Percentiles rank a stretch among this genome's conserved stretches.
phyloP scores from a whole-genome alignment of 2,329 filamentous ascomycete genomes.

The Apiospora kogelbergensis region DNA sequence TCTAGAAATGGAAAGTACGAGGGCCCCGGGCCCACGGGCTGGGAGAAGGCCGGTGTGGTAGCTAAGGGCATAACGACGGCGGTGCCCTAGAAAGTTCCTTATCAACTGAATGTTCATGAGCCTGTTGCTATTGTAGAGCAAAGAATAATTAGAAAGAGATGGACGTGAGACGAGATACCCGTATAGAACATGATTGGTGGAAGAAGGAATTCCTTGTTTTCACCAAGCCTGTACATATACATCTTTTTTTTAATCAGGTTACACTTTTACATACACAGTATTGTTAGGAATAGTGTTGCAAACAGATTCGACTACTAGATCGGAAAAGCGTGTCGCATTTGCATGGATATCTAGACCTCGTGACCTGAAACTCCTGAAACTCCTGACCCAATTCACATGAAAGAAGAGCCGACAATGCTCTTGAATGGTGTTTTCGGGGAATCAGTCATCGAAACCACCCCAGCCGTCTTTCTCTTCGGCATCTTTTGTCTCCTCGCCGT shows the following conservation, averaged over 20 bases:
- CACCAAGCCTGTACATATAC: slow-evolving; percentile 1
- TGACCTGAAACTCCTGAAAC: slow-evolving; percentile 12
- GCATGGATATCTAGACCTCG: slow-evolving; percentile 15
- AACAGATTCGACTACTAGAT: background rate
- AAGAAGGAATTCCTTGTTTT: background rate
- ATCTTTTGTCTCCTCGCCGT: slow-evolving; percentile 32
- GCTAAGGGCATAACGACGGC: background rate
- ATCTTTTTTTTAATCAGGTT: background rate
- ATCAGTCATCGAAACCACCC: slow-evolving; percentile 68
- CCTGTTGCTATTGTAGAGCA: background rate
- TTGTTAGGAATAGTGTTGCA: background rate
- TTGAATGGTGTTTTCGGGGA: background rate
- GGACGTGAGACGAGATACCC: slow-evolving; percentile 14
- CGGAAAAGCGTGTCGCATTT: slow-evolving; percentile 6
- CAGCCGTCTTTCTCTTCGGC: slow-evolving; percentile 57
- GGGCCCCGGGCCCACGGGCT: slow-evolving; percentile 51
- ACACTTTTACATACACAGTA: background rate
- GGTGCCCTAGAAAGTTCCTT: background rate
- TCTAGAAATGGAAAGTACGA: slow-evolving; percentile 77
- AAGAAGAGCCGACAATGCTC: background rate
- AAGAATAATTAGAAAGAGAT: background rate
- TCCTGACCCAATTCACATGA: slow-evolving; percentile 8
- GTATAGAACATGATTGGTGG: background rate
- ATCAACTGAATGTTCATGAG: background rate
- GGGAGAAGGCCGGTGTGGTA: slow-evolving; percentile 38